These are phyloP conservation scores for Euphorbia peplus DNA, from an alignment of 345 rosid species.

Conservation along the genomic window DNA sequence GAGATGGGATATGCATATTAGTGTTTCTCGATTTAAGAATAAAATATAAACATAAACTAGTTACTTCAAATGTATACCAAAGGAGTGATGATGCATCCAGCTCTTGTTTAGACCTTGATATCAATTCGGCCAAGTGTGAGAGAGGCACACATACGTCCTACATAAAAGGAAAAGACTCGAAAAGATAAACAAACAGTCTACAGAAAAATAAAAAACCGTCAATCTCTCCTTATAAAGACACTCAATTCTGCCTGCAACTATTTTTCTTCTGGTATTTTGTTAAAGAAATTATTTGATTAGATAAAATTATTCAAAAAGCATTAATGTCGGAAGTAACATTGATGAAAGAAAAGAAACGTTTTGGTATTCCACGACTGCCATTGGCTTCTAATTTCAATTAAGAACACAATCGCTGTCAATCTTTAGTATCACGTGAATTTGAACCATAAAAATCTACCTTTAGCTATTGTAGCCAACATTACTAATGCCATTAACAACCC, in stretches of 20 bases:
- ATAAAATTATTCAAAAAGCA: neutral
- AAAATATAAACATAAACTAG: neutral
- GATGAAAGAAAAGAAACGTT: neutral
- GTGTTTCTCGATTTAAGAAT: neutral
- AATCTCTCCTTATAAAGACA: neutral
- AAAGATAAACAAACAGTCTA: neutral
- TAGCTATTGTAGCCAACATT: neutral
- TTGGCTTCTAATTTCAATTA: neutral
- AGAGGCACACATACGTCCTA: conserved; percentile 95
- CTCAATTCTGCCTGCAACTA: neutral
- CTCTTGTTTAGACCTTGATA: conserved; percentile 67
- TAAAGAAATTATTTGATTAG: neutral
- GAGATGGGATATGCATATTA: conserved; percentile 3
- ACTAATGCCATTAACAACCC: neutral
- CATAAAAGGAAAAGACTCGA: neutral
- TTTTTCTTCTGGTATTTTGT: too few species aligned
- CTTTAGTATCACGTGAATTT: neutral
- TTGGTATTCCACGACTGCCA: neutral
- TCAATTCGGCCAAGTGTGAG: conserved; percentile 73
- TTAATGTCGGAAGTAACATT: neutral
- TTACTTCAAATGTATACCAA: conserved; percentile 39
- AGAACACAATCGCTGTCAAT: neutral
- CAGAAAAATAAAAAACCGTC: neutral
- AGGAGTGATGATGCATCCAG: conserved; percentile 64
- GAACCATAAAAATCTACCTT: neutral